A percentile compares a stretch with the other conserved stretches of the same genome.
Conservation (phyloP, 495 filamentous ascomycete genomes). For the Glarea lozoyensis region DNA sequence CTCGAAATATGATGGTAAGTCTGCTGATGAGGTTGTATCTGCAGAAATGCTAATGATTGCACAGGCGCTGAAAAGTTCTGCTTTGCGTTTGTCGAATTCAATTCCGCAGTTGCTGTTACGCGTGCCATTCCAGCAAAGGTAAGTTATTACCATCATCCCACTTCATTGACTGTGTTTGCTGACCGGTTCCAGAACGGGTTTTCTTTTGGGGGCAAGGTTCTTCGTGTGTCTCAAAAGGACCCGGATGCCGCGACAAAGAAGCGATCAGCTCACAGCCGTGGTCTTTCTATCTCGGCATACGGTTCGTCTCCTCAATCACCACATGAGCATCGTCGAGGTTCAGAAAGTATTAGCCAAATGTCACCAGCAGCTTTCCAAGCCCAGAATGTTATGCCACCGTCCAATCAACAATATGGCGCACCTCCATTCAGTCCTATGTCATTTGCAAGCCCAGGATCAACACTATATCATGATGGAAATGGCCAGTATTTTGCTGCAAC, state of each 20-base stretch:
- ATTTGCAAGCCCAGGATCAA: no score
- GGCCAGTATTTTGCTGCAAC: not conserved
- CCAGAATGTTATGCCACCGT: not conserved
- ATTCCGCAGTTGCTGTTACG: constrained; percentile 25
- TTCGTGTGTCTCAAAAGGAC: constrained; percentile 20
- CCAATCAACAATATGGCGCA: not conserved
- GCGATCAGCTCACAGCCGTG: not conserved
- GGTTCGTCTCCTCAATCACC: not conserved
- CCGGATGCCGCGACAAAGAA: constrained; percentile 7
- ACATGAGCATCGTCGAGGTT: not conserved
- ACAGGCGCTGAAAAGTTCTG: constrained; percentile 22
- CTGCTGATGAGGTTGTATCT: not conserved
- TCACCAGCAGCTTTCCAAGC: not conserved
- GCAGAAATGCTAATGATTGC: not conserved
- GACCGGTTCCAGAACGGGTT: constrained; percentile 9
- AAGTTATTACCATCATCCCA: not conserved
- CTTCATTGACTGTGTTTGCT: constrained; percentile 1
- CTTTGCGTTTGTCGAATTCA: constrained; percentile 50
- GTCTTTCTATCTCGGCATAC: not conserved
- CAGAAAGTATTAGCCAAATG: not conserved
- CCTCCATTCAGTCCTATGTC: no score
- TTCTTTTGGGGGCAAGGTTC: constrained; percentile 8
- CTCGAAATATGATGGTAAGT: constrained; percentile 28
- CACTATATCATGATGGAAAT: no score
- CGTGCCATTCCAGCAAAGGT: constrained; percentile 26